phyloP scores from a whole-genome alignment of 2,329 filamentous ascomycete genomes.

The Beauveria australis region DNA sequence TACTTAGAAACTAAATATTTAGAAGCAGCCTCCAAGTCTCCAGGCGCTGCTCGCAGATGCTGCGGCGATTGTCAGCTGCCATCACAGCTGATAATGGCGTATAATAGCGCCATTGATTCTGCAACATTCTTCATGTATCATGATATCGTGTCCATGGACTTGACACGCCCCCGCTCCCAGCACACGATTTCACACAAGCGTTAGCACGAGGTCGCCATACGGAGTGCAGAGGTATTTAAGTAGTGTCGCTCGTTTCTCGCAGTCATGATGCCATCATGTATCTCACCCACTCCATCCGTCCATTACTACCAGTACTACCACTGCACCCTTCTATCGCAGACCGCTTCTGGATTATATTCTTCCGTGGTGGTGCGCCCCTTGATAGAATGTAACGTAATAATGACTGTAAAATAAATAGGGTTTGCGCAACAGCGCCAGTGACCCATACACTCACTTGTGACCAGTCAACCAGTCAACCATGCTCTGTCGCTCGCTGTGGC shows the following conservation, averaged over 20 bases:
- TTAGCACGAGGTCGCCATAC: background rate
- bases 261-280: conserved; percentile 6
- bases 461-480: background rate
- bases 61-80: background rate
- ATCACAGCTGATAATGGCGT: background rate
- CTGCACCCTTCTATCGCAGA: too few species aligned
- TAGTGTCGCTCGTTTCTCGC: background rate
- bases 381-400: background rate
- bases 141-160: too few species aligned
- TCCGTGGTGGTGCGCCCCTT: background rate
- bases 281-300: background rate
- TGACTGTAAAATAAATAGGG: conserved; percentile 3
- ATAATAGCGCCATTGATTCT: background rate
- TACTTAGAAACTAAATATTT: background rate
- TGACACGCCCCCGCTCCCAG: background rate
- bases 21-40: too few species aligned
- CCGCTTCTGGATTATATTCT: background rate
- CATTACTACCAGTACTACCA: background rate
- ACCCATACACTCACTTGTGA: background rate
- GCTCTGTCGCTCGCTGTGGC: background rate
- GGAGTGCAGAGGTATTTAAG: background rate
- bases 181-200: background rate
- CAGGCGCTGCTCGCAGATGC: too few species aligned
- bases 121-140: too few species aligned
- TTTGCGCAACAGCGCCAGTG: conserved; percentile 5